Base-by-base conservation (phyloP, 768 basidiomycete genomes). In the Pleurotus djamor region DNA sequence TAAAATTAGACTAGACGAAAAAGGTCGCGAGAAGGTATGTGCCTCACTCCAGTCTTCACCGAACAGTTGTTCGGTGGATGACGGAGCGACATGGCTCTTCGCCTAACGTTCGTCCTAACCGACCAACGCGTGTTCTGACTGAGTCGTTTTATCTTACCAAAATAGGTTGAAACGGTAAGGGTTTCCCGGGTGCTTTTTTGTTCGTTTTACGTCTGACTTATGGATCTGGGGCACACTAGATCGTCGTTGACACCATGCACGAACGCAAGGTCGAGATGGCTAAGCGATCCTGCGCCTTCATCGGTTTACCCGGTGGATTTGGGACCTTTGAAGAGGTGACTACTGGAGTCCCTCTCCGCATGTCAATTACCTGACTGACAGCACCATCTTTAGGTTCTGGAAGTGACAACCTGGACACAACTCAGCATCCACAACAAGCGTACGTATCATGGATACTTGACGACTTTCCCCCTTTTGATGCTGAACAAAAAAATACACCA, bases 361-460 rank as follows among this genome's bases (percentile, higher is more conserved):
- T 33, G 37, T 45, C 45, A 48, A 34, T 34, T 16, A 10, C 10
- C 43, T 13, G 21, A 4, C 13, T 51, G n/a, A 41, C 1, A 47
- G 7, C 3, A 47, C n/a, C 7, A 2, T 7, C 2, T 21, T 44
- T 63, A 93, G 90, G 74, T 93, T n/a, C 72, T 97, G 33, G 96
- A 98, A 72, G 95, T 92, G 62, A 83, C 88, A 12, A 97, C 96
- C 0, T 99, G 96, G 96, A 92, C 91, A 16, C 96, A 98, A 67
- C 71, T 97, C 4, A 89, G 90, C 16, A 89, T 96, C 45, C 92
- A 94, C 69, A 79, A 83, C 57, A 94, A 94, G 75, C 92, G 92
- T 92, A 60, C 48, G 61, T 63, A 13, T 48, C 44, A 45, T 44
- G n/a, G n/a, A n/a, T n/a, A n/a, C n/a, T n/a, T n/a, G n/a, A n/a